A percentile compares a stretch with the other conserved stretches of the same genome.
Conservation (phyloP, 495 filamentous ascomycete species). For the Penicillium maclennaniae region DNA sequence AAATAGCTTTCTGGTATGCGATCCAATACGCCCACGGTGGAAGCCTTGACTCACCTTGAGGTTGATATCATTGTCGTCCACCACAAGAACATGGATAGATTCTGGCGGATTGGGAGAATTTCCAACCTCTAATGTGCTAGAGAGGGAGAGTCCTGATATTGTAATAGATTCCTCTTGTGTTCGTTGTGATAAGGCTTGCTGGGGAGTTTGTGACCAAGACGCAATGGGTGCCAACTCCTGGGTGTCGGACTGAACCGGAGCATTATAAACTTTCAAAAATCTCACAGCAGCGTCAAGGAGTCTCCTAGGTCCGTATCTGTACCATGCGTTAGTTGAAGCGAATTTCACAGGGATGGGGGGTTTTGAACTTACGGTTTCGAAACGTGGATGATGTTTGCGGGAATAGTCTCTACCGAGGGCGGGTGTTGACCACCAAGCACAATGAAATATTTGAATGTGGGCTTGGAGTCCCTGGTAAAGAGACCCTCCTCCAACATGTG, state of each 20-base stretch:
- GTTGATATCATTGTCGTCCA: conserved; percentile 51
- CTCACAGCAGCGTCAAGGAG: conserved; percentile 9
- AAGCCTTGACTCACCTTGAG: conserved; percentile 28
- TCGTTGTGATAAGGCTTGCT: no score
- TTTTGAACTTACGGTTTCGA: conserved; percentile 31
- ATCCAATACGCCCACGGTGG: no score
- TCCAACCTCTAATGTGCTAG: background rate
- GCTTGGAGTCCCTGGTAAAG: background rate
- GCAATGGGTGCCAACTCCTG: no score
- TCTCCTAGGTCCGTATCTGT: no score
- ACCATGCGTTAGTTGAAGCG: no score
- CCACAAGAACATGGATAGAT: conserved; percentile 36
- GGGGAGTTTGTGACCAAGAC: no score
- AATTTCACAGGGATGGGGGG: no score
- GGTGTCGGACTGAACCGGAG: no score
- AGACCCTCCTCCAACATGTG: conserved; percentile 3
- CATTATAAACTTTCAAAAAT: no score
- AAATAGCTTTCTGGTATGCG: no score
- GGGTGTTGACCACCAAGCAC: conserved; percentile 22
- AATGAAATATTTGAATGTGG: conserved; percentile 21
- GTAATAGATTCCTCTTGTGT: no score
- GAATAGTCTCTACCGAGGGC: background rate
- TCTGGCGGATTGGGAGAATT: conserved; percentile 1
- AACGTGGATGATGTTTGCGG: conserved; percentile 22
- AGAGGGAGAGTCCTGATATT: no score